Evolutionary conservation across 345 rosid species (phyloP).

Genomic region (Sonneratia alba): DNA sequence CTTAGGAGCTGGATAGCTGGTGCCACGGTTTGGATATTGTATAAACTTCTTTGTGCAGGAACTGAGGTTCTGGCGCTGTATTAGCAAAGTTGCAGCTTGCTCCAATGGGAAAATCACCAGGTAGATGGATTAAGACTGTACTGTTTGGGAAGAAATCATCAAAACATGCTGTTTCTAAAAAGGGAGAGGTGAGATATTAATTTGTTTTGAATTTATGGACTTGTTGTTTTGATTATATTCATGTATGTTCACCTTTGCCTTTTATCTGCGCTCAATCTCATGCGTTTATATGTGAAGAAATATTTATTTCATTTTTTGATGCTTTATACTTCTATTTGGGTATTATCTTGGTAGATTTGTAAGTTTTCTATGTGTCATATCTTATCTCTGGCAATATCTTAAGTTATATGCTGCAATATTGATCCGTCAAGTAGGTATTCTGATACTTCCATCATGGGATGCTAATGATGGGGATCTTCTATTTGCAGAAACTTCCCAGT

Average conservation of each 20-base stretch:
- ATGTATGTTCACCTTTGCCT: not conserved
- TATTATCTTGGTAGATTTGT: not conserved
- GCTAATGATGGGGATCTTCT: not conserved
- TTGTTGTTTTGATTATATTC: not conserved
- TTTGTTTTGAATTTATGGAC: not conserved
- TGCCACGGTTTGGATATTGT: not conserved
- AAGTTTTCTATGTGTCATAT: not conserved
- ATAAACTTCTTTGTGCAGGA: slow-evolving; percentile 6
- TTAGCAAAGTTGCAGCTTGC: slow-evolving; percentile 12
- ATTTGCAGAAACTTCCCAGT: slow-evolving; percentile 38
- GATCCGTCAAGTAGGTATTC: not conserved
- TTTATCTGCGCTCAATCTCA: not conserved
- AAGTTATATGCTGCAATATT: not conserved
- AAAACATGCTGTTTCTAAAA: slow-evolving; percentile 42
- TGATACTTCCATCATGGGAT: not conserved
- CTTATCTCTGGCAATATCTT: not conserved
- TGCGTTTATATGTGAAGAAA: not conserved
- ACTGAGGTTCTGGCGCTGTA: slow-evolving; percentile 16
- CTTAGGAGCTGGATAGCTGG: not conserved
- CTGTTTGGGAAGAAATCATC: slow-evolving; percentile 77
- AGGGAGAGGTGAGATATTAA: slow-evolving; percentile 46
- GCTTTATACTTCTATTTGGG: not conserved
- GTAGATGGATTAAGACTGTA: slow-evolving; percentile 75
- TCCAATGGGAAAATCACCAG: slow-evolving; percentile 59
- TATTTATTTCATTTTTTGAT: not conserved